These are phyloP conservation scores for Amanita rimosa DNA, from an alignment of 768 basidiomycete genomes.

Conservation along the genomic window DNA sequence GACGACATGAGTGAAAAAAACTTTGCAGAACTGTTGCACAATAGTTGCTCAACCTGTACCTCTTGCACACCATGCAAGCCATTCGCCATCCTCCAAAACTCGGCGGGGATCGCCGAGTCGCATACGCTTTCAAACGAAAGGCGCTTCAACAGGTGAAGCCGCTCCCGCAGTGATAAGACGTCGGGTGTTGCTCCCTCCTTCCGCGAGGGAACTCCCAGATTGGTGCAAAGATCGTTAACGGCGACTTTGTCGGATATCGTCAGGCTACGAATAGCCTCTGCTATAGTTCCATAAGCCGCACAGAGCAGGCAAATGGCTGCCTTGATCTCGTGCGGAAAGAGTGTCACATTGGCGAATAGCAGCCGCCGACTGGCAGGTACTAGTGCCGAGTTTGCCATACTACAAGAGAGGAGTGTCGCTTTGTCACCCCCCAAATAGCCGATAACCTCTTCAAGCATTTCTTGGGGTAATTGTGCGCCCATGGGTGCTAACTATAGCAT, in stretches of 20 bases:
- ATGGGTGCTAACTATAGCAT: not conserved
- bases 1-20: conserved; percentile 19
- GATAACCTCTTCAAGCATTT: conserved; percentile 21
- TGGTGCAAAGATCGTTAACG: not conserved
- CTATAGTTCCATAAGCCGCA: conserved; percentile 17
- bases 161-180: conserved; percentile 7
- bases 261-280: conserved; percentile 14
- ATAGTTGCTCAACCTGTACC: conserved; percentile 16
- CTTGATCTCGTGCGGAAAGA: conserved; percentile 15
- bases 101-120: conserved; percentile 14
- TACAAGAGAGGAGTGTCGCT: conserved; percentile 17
- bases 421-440: conserved; percentile 18
- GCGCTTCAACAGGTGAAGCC: conserved; percentile 9
- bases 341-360: conserved; percentile 18
- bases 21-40: conserved; percentile 12
- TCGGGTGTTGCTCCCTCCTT: not conserved
- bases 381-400: conserved; percentile 18
- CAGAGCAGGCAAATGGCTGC: conserved; percentile 18
- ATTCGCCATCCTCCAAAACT: conserved; percentile 17
- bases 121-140: conserved; percentile 17
- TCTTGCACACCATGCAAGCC: conserved; percentile 16
- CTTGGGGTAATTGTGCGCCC: conserved; percentile 19
- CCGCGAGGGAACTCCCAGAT: no score
- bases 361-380: conserved; percentile 16
- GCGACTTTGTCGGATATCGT: conserved; percentile 7